A percentile compares a stretch with the other conserved stretches of the same genome.
phyloP scores from a whole-genome alignment of 192 early-diverging fungal genomes.

The Mortierella alpina region DNA sequence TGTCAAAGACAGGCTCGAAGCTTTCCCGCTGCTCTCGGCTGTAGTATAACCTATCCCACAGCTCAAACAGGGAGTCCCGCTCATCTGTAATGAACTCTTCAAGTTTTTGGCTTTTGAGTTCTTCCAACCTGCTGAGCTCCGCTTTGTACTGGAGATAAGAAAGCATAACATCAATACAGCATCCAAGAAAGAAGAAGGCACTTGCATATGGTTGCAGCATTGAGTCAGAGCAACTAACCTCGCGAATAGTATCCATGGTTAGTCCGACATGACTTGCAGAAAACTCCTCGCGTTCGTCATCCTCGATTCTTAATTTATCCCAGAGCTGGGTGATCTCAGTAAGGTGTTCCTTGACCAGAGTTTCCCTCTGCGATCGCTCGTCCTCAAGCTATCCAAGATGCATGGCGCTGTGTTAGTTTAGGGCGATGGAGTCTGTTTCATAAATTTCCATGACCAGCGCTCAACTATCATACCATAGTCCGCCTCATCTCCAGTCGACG shows the following conservation, averaged over 20 bases:
- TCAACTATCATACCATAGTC: neutral
- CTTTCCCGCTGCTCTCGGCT: slow-evolving; percentile 32
- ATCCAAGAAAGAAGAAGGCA: neutral
- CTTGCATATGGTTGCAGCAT: neutral
- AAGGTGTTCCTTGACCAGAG: slow-evolving; percentile 28
- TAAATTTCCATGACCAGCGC: neutral
- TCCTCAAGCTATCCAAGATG: slow-evolving; percentile 15
- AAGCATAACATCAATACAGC: neutral
- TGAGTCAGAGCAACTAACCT: slow-evolving; percentile 8
- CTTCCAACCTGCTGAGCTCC: slow-evolving; percentile 48
- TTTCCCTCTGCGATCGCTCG: slow-evolving; percentile 29
- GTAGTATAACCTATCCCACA: slow-evolving; percentile 61
- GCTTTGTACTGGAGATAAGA: slow-evolving; percentile 49
- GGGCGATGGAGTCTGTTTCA: neutral
- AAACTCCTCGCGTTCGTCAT: slow-evolving; percentile 38
- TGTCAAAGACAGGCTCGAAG: slow-evolving; percentile 27
- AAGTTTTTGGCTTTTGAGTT: slow-evolving; percentile 53
- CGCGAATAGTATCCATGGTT: slow-evolving; percentile 24
- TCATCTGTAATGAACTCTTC: slow-evolving; percentile 57
- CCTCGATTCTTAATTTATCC: slow-evolving; percentile 37
- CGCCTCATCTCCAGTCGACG: slow-evolving; percentile 31
- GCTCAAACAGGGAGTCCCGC: slow-evolving; percentile 36
- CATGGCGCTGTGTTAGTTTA: neutral
- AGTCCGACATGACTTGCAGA: slow-evolving; percentile 13
- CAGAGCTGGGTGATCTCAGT: slow-evolving; percentile 25